These are phyloP conservation scores for Epichloe sp. DNA, from an alignment of 2,329 filamentous ascomycete genomes.

Conservation along the genomic window DNA sequence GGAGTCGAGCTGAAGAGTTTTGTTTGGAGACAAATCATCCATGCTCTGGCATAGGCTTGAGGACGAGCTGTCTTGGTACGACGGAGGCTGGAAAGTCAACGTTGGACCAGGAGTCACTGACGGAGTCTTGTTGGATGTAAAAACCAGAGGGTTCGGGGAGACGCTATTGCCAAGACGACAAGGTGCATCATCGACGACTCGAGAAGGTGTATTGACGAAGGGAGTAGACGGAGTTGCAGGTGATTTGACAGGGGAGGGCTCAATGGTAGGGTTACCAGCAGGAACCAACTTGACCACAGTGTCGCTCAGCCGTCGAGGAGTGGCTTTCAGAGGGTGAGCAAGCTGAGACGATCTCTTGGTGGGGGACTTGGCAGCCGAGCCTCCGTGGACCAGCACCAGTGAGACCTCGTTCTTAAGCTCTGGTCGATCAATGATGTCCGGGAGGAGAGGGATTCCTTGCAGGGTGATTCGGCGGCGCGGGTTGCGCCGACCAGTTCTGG, in stretches of 20 bases:
- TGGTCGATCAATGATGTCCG: slow-evolving; percentile 16
- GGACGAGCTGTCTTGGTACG: neutral
- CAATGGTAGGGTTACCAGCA: slow-evolving; percentile 10
- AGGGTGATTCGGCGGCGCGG: slow-evolving; percentile 2
- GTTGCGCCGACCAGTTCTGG: neutral
- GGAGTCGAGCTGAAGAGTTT: neutral
- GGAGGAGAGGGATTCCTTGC: slow-evolving; percentile 13
- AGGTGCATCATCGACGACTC: neutral
- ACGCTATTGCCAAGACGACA: neutral
- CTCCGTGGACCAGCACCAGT: slow-evolving; percentile 10
- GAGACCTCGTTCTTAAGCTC: slow-evolving; percentile 16
- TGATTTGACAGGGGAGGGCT: slow-evolving; percentile 20
- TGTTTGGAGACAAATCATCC: neutral
- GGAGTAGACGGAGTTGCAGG: slow-evolving; percentile 15
- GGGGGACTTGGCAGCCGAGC: slow-evolving; percentile 16
- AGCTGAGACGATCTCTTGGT: slow-evolving; percentile 17
- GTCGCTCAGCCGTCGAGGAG: slow-evolving; percentile 15
- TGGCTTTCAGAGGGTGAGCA: slow-evolving; percentile 14
- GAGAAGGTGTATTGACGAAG: slow-evolving; percentile 7
- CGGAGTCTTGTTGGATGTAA: neutral
- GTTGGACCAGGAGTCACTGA: neutral
- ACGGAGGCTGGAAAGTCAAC: neutral
- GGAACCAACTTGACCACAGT: slow-evolving; percentile 19
- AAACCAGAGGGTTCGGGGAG: neutral
- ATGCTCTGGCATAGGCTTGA: neutral